Evolutionary conservation across 257 asterid genomes (phyloP), one percentile per base, ranked within the genome.

Genomic region (Mentha longifolia): DNA sequence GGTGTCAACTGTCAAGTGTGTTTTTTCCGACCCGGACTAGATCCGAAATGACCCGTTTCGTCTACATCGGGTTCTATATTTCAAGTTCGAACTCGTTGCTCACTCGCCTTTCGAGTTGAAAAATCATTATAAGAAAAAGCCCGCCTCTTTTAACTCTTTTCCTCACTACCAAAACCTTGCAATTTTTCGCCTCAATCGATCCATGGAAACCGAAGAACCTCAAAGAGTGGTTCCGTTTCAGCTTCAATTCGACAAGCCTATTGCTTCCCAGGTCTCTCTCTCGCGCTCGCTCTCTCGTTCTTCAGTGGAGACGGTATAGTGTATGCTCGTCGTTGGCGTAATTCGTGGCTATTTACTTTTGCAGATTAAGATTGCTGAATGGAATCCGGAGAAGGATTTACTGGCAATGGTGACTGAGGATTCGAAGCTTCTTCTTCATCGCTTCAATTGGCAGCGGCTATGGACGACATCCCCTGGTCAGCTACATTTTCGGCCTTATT

Each of bases 381-480:
- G 99, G 99, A 95, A 92, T 79, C 97, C 98, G 47, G 99, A 92
- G 68, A 95, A 95, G 80, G 98, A 95, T 82, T 81, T 95, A 64
- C 85, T 92, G 17, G 97, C 98, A 46, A 89, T 95, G 93, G 99
- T 92, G 25, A 89, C 97, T 0, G 92, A 88, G 61, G 99, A 91
- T 70, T 88, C 96, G 0, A 89, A 92, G 87, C 88, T 94, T 62
- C 85, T 91, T 70, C 96, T 94, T 67, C 99, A 94, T 78, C 98
- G 99, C 57, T 95, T 95, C 85, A 92, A 95, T 68, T 95, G 99
- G 99, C 99, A 95, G 90, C 87, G 95, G 71, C 95, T 95, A 6
- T 95, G 98, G 98, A 86, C 93, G 70, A 70, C 88, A 69, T 77
- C 96, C 65, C 95, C 90, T 15, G 99, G 99, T 95, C 37, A 68